Percentiles rank a stretch among this genome's conserved stretches.
Conservation (phyloP, 2,329 filamentous ascomycete species). For the Cryphonectria japonica region DNA sequence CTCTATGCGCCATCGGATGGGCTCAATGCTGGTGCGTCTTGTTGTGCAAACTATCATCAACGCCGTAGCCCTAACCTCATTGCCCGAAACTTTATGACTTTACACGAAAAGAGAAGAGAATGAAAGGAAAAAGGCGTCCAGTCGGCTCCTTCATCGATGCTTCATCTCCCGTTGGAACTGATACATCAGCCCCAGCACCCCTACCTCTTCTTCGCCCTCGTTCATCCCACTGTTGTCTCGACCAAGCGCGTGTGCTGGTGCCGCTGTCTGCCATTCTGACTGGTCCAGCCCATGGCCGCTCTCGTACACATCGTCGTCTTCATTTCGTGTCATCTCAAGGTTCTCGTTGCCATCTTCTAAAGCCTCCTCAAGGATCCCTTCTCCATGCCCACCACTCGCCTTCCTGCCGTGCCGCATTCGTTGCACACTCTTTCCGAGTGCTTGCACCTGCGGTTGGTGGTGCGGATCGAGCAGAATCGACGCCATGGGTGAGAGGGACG, state of each 20-base stretch:
- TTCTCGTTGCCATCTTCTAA: constrained; percentile 50
- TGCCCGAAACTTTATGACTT: neutral
- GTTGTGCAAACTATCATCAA: neutral
- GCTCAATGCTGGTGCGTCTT: neutral
- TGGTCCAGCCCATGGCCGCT: constrained; percentile 57
- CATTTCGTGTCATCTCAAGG: constrained; percentile 53
- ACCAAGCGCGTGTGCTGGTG: constrained; percentile 54
- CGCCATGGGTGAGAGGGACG: constrained; percentile 68
- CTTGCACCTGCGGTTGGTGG: constrained; percentile 66
- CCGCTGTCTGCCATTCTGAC: constrained; percentile 64
- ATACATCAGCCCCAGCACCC: constrained; percentile 61
- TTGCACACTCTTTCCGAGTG: constrained; percentile 51
- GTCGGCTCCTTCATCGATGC: constrained; percentile 38
- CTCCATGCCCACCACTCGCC: constrained; percentile 50
- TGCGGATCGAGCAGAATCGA: constrained; percentile 77
- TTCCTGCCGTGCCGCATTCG: constrained; percentile 43
- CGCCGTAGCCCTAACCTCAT: constrained; percentile 1
- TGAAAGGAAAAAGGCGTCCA: neutral
- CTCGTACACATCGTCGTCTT: constrained; percentile 62
- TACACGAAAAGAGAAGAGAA: neutral
- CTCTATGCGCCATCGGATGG: neutral
- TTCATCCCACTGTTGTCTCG: constrained; percentile 55
- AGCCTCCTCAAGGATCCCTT: constrained; percentile 61
- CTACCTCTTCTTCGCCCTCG: constrained; percentile 53
- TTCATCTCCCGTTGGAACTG: constrained; percentile 62